A percentile compares a stretch with the other conserved stretches of the same genome.
These are phyloP conservation scores for Carex kokanica DNA, from an alignment of 176 grass and related monocot species.

Conservation along the genomic window DNA sequence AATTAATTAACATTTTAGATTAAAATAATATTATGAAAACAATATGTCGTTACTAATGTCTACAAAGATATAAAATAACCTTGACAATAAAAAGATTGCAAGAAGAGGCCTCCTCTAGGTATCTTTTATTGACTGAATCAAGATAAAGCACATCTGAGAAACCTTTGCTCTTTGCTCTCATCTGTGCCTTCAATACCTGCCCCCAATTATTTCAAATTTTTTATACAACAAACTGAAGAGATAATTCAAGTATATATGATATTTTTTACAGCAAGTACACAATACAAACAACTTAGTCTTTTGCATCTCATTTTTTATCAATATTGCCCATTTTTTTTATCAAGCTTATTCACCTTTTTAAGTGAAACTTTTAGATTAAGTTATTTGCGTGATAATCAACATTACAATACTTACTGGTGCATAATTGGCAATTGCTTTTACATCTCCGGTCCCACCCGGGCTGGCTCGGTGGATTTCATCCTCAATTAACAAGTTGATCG, in stretches of 20 bases:
- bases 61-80: slow-evolving; percentile 24
- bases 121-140: slow-evolving; percentile 65
- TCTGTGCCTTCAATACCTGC: slow-evolving; percentile 71
- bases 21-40: not conserved
- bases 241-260: not conserved
- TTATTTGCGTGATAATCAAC: not conserved
- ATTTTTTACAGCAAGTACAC: not conserved
- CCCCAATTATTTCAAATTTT: not conserved
- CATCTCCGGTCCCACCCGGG: slow-evolving; percentile 80
- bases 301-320: not conserved
- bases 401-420: slow-evolving; percentile 49
- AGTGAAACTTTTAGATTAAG: not conserved
- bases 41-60: not conserved
- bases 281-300: not conserved
- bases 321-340: not conserved
- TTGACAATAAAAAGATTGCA: slow-evolving; percentile 91
- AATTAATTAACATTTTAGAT: not conserved
- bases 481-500: slow-evolving; percentile 60
- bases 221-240: slow-evolving; percentile 14
- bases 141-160: slow-evolving; percentile 92
- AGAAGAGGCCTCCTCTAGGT: slow-evolving; percentile 86
- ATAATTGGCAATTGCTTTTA: slow-evolving; percentile 94
- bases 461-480: slow-evolving; percentile 61
- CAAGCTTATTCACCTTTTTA: not conserved
- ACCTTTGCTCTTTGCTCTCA: slow-evolving; percentile 62